These are phyloP conservation scores for Tylopilus balloui DNA, from an alignment of 768 basidiomycete genomes.

Conservation along the genomic window DNA sequence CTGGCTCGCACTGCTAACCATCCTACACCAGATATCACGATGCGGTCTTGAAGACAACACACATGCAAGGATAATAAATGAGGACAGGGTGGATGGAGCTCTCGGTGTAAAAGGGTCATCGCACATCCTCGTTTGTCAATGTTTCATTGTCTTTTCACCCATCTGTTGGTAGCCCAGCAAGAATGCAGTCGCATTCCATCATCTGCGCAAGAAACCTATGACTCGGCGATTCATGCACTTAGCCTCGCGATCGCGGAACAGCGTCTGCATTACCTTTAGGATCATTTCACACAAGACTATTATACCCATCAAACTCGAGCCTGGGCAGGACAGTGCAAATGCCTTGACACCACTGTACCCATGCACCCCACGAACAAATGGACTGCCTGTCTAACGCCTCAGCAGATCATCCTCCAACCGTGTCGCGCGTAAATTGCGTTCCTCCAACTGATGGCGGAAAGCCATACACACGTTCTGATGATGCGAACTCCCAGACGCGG, in stretches of 20 bases:
- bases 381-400: not conserved
- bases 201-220: not conserved
- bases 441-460: not conserved
- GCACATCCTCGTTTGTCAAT: not conserved
- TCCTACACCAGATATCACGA: no score
- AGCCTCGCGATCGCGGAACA: not conserved
- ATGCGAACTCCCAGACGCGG: not conserved
- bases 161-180: not conserved
- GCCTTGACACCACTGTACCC: not conserved
- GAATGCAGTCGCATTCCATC: not conserved
- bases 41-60: not conserved
- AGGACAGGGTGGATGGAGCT: not conserved
- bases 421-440: not conserved
- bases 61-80: not conserved
- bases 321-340: not conserved
- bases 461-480: constrained; percentile 4
- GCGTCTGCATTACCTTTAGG: not conserved
- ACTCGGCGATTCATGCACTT: not conserved
- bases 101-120: not conserved
- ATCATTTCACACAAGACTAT: not conserved
- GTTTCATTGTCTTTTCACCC: not conserved
- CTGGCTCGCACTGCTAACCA: not conserved
- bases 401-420: not conserved
- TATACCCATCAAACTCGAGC: not conserved
- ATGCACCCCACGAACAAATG: not conserved